A percentile compares a stretch with the other conserved stretches of the same genome.
Evolutionary conservation across 441 rosid genomes (phyloP).

Genomic region (Rhodomyrtus psidioides): DNA sequence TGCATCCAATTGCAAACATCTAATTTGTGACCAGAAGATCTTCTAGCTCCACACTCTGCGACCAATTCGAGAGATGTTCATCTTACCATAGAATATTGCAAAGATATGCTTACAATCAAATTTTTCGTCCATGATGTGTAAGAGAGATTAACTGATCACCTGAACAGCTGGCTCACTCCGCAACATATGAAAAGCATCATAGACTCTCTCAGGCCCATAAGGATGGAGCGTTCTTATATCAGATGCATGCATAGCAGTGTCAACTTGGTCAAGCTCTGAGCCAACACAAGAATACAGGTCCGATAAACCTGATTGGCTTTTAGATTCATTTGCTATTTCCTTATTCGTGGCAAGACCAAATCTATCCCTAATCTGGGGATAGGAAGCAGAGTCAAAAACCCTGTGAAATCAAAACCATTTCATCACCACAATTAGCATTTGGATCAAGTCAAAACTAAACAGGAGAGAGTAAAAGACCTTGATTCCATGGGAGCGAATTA

Average conservation of each 20-base stretch:
- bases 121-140: not conserved
- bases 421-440: not conserved
- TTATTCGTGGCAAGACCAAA: conserved; percentile 18
- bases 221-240: conserved; percentile 34
- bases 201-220: conserved; percentile 43
- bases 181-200: conserved; percentile 69
- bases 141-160: conserved; percentile 23
- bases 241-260: conserved; percentile 45
- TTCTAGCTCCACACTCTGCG: not conserved
- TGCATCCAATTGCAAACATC: not conserved
- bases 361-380: conserved; percentile 45
- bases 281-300: conserved; percentile 23
- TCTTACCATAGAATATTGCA: not conserved
- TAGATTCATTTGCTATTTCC: conserved; percentile 19
- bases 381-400: conserved; percentile 44
- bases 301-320: conserved; percentile 17
- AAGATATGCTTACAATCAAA: not conserved
- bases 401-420: conserved; percentile 20
- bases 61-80: not conserved
- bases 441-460: not conserved
- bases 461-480: not conserved
- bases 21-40: not conserved
- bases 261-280: conserved; percentile 54
- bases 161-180: conserved; percentile 73
- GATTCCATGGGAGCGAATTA: not conserved